These are phyloP conservation scores for Trametes polyzona DNA, from an alignment of 1,284 basidiomycete genomes.

Conservation along the genomic window DNA sequence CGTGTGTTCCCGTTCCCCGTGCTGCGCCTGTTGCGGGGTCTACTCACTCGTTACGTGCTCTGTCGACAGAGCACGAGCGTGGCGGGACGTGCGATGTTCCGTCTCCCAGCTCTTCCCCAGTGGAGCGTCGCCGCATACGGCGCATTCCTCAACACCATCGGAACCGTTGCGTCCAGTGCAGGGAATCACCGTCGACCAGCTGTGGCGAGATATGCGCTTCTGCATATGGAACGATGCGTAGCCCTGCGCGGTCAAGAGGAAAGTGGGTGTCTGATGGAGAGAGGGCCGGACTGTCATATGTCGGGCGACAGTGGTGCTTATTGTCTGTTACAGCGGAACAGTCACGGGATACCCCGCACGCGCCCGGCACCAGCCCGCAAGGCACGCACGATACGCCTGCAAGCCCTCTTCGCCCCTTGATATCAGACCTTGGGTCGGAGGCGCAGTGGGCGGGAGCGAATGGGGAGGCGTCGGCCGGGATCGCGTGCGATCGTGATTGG, in stretches of 20 bases:
- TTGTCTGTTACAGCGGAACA: slow-evolving; percentile 21
- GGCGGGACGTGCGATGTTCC: slow-evolving; percentile 64
- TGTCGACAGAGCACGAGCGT: slow-evolving; percentile 56
- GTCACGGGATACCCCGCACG: slow-evolving; percentile 18
- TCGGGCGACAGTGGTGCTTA: slow-evolving; percentile 15
- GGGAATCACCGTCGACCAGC: slow-evolving; percentile 65
- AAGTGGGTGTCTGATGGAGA: slow-evolving; percentile 5
- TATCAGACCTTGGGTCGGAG: neutral
- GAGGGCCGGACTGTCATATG: slow-evolving; percentile 1
- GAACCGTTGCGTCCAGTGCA: slow-evolving; percentile 41
- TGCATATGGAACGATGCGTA: slow-evolving; percentile 54
- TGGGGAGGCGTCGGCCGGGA: slow-evolving; percentile 4
- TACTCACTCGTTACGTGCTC: slow-evolving; percentile 11
- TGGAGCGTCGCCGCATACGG: slow-evolving; percentile 34
- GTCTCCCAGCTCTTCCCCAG: slow-evolving; percentile 63
- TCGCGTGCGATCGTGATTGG: slow-evolving; percentile 16
- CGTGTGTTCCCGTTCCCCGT: slow-evolving; percentile 48
- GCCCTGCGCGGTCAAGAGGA: slow-evolving; percentile 2
- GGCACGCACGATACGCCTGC: slow-evolving; percentile 12
- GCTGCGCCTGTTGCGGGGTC: too few relatives aligned
- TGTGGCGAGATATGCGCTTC: slow-evolving; percentile 69
- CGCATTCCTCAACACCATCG: slow-evolving; percentile 36
- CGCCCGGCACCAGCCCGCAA: slow-evolving; percentile 9
- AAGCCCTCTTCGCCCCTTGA: neutral
- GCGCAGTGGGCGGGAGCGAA: neutral